phyloP scores from a whole-genome alignment of 2,329 filamentous ascomycete genomes.

The Ophiocordyceps polyrhachis-furcata region DNA sequence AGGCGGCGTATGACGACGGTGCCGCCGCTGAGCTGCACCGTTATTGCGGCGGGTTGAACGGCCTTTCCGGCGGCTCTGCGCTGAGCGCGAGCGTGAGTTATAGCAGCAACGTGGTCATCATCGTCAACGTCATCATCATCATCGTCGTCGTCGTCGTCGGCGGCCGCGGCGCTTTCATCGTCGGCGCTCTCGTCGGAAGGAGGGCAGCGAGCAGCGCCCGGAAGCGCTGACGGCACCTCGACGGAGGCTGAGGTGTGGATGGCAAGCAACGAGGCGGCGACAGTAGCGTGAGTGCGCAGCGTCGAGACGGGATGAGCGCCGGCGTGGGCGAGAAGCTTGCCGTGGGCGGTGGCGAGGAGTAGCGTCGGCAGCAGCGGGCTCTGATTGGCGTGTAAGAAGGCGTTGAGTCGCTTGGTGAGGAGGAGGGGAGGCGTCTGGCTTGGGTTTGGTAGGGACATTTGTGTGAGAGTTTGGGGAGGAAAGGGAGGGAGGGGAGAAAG shows the following conservation, averaged over 20 bases:
- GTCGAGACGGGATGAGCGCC: slow-evolving; percentile 34
- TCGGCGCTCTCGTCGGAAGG: slow-evolving; percentile 7
- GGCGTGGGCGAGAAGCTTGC: slow-evolving; percentile 45
- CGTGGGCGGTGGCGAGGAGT: slow-evolving; percentile 38
- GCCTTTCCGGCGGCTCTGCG: slow-evolving; percentile 4
- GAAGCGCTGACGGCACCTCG: slow-evolving; percentile 22
- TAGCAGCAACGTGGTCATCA: background rate
- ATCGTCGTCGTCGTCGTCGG: slow-evolving; percentile 8
- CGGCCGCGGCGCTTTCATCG: slow-evolving; percentile 7
- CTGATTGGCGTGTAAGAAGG: slow-evolving; percentile 40
- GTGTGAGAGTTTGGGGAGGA: background rate
- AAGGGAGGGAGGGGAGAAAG: background rate
- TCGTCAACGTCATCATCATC: slow-evolving; percentile 7
- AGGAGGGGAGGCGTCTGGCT: slow-evolving; percentile 36
- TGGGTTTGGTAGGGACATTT: slow-evolving; percentile 3
- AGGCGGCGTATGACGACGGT: slow-evolving; percentile 40
- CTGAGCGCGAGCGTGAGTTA: slow-evolving; percentile 1
- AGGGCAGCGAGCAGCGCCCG: slow-evolving; percentile 15
- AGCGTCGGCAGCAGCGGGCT: slow-evolving; percentile 38
- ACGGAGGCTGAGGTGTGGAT: slow-evolving; percentile 31
- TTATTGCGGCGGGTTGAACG: slow-evolving; percentile 25
- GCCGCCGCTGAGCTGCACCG: slow-evolving; percentile 37
- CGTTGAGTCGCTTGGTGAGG: slow-evolving; percentile 45
- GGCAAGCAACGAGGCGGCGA: slow-evolving; percentile 42
- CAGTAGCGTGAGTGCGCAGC: slow-evolving; percentile 44